Conservation (phyloP, 148 eudicot species). For the Selenicereus undatus region DNA sequence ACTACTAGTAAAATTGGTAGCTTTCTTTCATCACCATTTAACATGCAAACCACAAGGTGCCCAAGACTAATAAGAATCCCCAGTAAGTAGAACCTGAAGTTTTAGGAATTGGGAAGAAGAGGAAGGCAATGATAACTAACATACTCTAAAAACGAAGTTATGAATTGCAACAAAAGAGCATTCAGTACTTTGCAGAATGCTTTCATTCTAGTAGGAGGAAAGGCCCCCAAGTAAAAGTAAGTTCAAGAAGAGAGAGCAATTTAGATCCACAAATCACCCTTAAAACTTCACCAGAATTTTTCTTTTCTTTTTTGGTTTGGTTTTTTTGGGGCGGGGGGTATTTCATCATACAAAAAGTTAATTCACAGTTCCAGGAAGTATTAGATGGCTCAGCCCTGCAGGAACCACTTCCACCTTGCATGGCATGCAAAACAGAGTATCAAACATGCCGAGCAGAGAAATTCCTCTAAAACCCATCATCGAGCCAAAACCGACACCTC, state of each 20-base stretch:
- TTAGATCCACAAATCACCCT: background rate
- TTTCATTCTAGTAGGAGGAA: background rate
- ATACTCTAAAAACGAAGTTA: background rate
- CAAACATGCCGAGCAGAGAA: background rate
- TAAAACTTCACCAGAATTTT: background rate
- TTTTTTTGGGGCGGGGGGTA: too few relatives aligned
- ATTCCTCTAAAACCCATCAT: background rate
- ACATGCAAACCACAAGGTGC: background rate
- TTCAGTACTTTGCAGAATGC: background rate
- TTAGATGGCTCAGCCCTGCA: background rate
- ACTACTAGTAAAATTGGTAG: constrained; percentile 1
- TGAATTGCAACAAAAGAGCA: background rate
- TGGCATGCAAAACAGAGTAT: background rate
- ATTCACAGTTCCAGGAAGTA: background rate
- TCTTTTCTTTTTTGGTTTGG: too few relatives aligned
- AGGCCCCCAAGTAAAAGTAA: background rate
- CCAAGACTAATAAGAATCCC: background rate
- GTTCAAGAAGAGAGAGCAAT: background rate
- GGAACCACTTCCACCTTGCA: background rate
- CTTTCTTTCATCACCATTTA: background rate
- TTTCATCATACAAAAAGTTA: background rate
- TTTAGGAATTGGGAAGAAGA: background rate
- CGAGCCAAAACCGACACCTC: background rate
- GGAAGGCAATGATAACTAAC: background rate
- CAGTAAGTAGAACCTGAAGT: background rate